A percentile compares a stretch with the other conserved stretches of the same genome.
Conservation (phyloP, 805 yeast species). For the Saturnispora silvae region DNA sequence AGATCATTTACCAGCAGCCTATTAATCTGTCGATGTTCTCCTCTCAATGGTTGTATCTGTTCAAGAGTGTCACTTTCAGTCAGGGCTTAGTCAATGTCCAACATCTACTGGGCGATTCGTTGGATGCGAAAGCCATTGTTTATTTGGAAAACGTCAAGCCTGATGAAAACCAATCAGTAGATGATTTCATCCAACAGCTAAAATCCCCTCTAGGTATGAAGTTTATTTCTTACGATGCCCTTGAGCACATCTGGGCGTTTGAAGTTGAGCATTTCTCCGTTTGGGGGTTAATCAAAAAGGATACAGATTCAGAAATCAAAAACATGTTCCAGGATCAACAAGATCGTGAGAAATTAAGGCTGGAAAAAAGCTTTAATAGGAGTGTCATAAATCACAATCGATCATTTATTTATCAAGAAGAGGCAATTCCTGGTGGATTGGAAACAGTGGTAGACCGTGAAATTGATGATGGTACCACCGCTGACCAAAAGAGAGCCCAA, state of each 20-base stretch:
- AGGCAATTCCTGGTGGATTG: no score
- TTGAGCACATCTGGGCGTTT: conserved; percentile 67
- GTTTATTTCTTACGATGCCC: conserved; percentile 70
- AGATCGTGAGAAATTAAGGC: conserved; percentile 22
- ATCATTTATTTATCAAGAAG: no score
- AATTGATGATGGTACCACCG: no score
- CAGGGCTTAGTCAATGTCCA: conserved; percentile 48
- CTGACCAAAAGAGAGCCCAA: no score
- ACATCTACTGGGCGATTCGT: conserved; percentile 56
- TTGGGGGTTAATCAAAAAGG: conserved; percentile 81
- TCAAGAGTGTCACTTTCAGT: conserved; percentile 28
- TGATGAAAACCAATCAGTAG: not conserved
- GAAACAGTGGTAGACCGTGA: no score
- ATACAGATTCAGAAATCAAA: conserved; percentile 38
- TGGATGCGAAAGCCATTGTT: conserved; percentile 69
- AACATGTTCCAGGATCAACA: conserved; percentile 23
- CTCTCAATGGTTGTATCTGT: no score
- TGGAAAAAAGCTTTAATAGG: conserved; percentile 61
- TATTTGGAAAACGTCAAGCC: conserved; percentile 47
- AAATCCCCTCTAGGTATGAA: conserved; percentile 58
- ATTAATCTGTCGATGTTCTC: no score
- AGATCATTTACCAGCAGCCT: no score
- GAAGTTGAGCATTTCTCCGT: conserved; percentile 84
- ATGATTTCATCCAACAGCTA: conserved; percentile 31
- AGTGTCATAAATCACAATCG: no score